Conservation (phyloP, 441 rosid genomes). For the Cnidoscolus chayamansa region DNA sequence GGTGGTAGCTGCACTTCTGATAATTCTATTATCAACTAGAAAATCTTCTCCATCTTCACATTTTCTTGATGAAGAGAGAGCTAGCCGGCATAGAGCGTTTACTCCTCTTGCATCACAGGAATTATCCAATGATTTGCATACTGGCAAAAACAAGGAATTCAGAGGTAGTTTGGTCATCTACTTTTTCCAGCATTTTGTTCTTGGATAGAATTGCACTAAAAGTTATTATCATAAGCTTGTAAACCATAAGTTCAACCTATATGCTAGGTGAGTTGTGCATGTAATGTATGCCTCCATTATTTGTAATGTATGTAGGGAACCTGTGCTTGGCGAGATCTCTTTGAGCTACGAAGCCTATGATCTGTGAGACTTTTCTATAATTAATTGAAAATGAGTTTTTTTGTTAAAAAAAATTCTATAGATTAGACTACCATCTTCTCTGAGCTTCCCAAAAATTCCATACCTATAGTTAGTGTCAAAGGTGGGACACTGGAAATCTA, state of each 20-base stretch:
- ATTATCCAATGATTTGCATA: constrained; percentile 30
- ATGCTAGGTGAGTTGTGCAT: constrained; percentile 5
- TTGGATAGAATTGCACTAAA: not conserved
- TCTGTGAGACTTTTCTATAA: not conserved
- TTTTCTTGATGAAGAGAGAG: constrained; percentile 76
- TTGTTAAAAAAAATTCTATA: not conserved
- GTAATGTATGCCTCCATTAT: not conserved
- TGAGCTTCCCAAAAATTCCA: not conserved
- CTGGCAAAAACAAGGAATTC: constrained; percentile 29
- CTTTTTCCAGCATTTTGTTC: not conserved
- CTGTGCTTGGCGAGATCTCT: not conserved
- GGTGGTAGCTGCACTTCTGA: constrained; percentile 36
- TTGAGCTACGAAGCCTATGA: not conserved
- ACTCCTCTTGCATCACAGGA: constrained; percentile 67
- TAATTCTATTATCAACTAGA: constrained; percentile 40
- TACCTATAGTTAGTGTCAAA: not conserved
- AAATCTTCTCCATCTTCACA: constrained; percentile 53
- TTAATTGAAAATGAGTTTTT: not conserved
- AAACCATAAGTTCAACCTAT: not conserved
- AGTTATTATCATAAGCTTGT: not conserved
- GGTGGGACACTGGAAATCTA: not conserved
- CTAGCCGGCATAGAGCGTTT: constrained; percentile 41
- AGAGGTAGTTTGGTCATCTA: constrained; percentile 35
- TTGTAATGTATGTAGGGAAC: not conserved
- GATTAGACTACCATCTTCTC: not conserved